Evolutionary conservation across 108 stramenopile species (phyloP).

Genomic region (Skeletonema menzelii): DNA sequence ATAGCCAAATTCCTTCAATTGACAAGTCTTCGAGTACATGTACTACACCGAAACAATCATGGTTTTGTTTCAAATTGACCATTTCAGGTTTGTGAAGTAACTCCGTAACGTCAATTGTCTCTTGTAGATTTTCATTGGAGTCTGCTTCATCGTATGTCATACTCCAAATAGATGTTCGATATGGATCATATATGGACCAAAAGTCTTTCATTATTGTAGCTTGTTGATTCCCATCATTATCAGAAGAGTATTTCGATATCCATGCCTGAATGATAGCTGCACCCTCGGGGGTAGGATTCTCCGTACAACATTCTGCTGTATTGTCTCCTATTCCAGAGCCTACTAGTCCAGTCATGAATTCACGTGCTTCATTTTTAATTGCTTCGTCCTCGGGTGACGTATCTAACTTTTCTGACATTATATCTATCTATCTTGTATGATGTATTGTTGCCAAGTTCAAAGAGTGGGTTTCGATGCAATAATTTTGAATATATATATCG

Average conservation of each 20-base stretch:
- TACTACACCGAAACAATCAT: constrained; percentile 12
- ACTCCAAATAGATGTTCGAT: constrained; percentile 16
- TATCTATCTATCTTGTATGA: too few species aligned
- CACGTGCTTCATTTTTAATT: background rate
- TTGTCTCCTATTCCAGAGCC: background rate
- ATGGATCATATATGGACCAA: constrained; percentile 11
- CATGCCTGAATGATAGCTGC: background rate
- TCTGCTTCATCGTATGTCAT: constrained; percentile 34
- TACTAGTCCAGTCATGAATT: background rate
- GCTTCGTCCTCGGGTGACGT: background rate
- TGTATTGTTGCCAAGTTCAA: too few species aligned
- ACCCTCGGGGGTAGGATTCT: background rate
- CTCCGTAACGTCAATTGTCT: background rate
- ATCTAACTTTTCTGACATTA: background rate
- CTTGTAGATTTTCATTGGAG: constrained; percentile 20
- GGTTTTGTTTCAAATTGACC: background rate
- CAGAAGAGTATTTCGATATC: background rate
- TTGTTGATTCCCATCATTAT: too few species aligned
- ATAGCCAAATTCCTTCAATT: constrained; percentile 23
- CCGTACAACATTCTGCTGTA: background rate
- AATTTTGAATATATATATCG: too few species aligned
- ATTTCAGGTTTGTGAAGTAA: background rate
- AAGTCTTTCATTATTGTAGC: background rate
- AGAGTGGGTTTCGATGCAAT: too few species aligned
- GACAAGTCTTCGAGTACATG: constrained; percentile 20